Evolutionary conservation across 2,329 filamentous ascomycete species (phyloP).

Genomic region (Pyrenochaeta sp.): DNA sequence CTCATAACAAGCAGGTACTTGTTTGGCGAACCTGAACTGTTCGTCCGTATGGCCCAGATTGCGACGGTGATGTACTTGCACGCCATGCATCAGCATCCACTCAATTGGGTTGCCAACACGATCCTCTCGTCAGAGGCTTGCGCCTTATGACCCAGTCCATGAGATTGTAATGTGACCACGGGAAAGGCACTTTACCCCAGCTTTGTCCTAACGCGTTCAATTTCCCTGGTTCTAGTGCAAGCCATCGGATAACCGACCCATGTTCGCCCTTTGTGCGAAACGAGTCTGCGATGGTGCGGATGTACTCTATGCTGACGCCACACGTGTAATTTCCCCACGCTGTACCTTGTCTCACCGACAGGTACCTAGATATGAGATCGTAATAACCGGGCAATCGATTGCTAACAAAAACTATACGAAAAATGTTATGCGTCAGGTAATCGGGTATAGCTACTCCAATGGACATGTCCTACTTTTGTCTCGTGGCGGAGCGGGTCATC

Average conservation of each 20-base stretch:
- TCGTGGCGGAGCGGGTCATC: background rate
- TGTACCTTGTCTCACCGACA: background rate
- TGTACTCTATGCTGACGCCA: background rate
- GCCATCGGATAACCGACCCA: background rate
- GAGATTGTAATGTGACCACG: background rate
- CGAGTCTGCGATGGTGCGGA: background rate
- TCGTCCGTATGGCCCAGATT: background rate
- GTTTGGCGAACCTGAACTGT: background rate
- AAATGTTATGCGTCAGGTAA: background rate
- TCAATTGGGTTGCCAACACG: background rate
- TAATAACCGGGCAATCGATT: conserved; percentile 1
- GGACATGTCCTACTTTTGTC: background rate
- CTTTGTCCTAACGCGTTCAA: background rate
- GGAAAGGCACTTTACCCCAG: background rate
- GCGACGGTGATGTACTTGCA: background rate
- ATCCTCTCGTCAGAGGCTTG: background rate
- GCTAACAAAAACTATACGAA: background rate
- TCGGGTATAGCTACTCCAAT: background rate
- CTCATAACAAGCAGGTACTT: background rate
- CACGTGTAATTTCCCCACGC: conserved; percentile 4
- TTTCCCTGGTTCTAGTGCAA: background rate
- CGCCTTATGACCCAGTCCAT: background rate
- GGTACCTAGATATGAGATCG: conserved; percentile 3
- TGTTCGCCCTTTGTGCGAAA: background rate
- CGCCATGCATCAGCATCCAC: background rate